Evolutionary conservation across 768 basidiomycete species (phyloP), one percentile per base, ranked within the genome.

Genomic region (Tephrocybe sp.): DNA sequence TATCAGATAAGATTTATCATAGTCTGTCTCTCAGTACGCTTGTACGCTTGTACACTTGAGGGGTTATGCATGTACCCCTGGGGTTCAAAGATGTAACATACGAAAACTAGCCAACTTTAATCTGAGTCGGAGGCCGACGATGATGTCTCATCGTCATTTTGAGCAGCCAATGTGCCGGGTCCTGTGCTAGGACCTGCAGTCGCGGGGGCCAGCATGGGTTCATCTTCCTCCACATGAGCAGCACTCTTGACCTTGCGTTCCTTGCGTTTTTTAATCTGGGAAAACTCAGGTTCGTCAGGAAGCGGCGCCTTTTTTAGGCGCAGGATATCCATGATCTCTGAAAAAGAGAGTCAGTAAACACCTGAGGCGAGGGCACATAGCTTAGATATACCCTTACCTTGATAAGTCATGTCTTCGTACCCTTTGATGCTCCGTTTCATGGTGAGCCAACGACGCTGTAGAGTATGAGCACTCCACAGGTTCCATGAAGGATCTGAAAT

Each of bases 271-370:
- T 69, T 56, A 47, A 65, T 30, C n/a, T n/a, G n/a, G 4, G 62
- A 39, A 40, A 39, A 16, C 35, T 36, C 35, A 36, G 68, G 56
- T 23, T 60, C 53, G 0, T 55, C 32, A 14, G 83, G 80, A 26
- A 79, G 58, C 51, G 84, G 79, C 0, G 83, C 80, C 59, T 91
- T 89, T 67, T 88, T 90, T 48, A 82, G 75, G 49, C 84, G 75
- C 34, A 90, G 72, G 52, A 90, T 89, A 56, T 90, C 89, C 79
- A 91, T 83, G 49, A 91, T 86, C 66, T 91, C 89, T 90, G 60
- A 26, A 41, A 46, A 52, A 38, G 51, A 34, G 39, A 10, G 23
- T 38, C 23, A 54, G 43, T 41, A 0, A n/a, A n/a, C n/a, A n/a
- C n/a, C 36, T 9, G 39, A 34, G 38, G 42, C 40, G n/a, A 39